Evolutionary conservation across 2,329 filamentous ascomycete genomes (phyloP), one percentile per base, ranked within the genome.

Genomic region (Trichoderma arundinaceum): DNA sequence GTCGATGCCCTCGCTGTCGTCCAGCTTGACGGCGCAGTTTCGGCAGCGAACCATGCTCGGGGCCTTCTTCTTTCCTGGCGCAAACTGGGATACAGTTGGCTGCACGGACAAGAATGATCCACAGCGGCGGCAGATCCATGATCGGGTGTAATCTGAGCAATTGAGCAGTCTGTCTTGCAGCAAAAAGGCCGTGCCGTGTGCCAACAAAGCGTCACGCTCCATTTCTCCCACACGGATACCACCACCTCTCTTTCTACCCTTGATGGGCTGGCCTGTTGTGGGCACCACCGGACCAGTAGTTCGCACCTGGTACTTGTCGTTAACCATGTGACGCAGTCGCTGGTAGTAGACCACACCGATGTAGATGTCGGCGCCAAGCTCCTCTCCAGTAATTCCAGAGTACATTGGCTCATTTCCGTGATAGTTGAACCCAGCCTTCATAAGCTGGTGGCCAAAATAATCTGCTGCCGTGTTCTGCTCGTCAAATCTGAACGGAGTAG

Each of bases 141-240:
- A 90, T 69, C 90, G 89, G 33, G 90, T 88, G 77, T 97, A 96
- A 78, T 99, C 95, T 60, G 92, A 96, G 80, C 95, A 99, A 82
- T 99, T 98, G 83, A 99, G 89, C 67, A 99, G 83, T 66, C 95
- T 90, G 77, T 99, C 95, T 77, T 99, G 95, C 6, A 99, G 86
- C 67, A 99, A 80, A 82, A 96, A 98, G 3, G 94, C 94, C 2
- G 94, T 95, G 28, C 95, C 95, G 83, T 99, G 95, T 4, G 95
- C 95, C 65, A 99, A 86, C 22, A 99, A 84, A 3, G 94, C 92
- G 78, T 99, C 95, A 71, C 95, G 91, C 81, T 99, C 95, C 95
- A 99, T 99, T 80, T 99, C 95, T 79, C 95, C 95, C 35, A 99
- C 94, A 84, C 95, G 93, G 76, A 99, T 97, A 89, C 95, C 95